These are phyloP conservation scores for Capsella bursapastoris DNA, from an alignment of 345 rosid genomes.

Conservation along the genomic window DNA sequence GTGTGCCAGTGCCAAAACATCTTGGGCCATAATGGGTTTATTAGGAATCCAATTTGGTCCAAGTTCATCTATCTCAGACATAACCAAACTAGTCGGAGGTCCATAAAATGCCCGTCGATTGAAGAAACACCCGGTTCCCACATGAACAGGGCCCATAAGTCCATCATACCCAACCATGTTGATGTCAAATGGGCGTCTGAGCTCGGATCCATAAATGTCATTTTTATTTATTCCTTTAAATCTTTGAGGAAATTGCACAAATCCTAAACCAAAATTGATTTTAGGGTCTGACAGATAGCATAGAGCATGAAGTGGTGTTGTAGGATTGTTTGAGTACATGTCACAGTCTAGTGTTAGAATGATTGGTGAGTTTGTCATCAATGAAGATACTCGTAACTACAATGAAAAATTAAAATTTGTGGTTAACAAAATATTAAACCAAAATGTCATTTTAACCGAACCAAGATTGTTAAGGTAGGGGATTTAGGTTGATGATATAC, in stretches of 20 bases:
- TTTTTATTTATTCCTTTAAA: constrained; percentile 51
- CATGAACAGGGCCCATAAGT: constrained; percentile 46
- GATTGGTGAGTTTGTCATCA: constrained; percentile 65
- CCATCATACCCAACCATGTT: constrained; percentile 57
- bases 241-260: constrained; percentile 72
- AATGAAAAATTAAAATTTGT: background rate
- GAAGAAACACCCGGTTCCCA: constrained; percentile 70
- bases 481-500: constrained; percentile 32
- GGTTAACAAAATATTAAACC: background rate
- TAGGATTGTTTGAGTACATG: constrained; percentile 69
- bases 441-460: background rate
- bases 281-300: constrained; percentile 56
- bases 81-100: constrained; percentile 29
- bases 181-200: constrained; percentile 44
- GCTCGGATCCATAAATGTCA: constrained; percentile 57
- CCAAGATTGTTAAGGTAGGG: background rate
- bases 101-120: constrained; percentile 62
- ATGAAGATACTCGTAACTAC: constrained; percentile 70
- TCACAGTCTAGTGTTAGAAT: constrained; percentile 75
- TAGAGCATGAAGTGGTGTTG: constrained; percentile 50
- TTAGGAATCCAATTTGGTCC: constrained; percentile 28
- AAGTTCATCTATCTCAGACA: constrained; percentile 48
- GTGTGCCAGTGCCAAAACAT: constrained; percentile 47
- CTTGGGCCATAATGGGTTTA: constrained; percentile 38
- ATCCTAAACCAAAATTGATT: constrained; percentile 38